A percentile compares a stretch with the other conserved stretches of the same genome.
phyloP scores from a whole-genome alignment of 2,329 filamentous ascomycete genomes.

The Lojkania enalia region DNA sequence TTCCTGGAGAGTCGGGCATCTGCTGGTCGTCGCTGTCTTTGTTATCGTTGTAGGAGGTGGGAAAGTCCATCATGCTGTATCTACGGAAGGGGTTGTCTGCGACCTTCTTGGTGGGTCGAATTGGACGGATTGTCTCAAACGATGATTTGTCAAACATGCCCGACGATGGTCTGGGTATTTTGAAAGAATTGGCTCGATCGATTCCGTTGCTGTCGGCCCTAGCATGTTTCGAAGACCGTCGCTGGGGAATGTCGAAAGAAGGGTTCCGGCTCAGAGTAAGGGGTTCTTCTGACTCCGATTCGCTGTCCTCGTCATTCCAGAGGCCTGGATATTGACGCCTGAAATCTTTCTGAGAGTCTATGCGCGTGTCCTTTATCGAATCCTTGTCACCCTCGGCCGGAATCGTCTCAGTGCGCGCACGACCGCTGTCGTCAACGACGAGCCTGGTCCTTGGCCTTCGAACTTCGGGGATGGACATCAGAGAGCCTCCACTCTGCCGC shows the following conservation, averaged over 20 bases:
- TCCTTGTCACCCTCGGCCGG: slow-evolving; percentile 40
- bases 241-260: slow-evolving; percentile 41
- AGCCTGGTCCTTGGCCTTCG: slow-evolving; percentile 49
- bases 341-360: slow-evolving; percentile 29
- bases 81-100: slow-evolving; percentile 31
- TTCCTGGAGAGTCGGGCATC: slow-evolving; percentile 40
- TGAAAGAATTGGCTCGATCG: slow-evolving; percentile 35
- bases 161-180: slow-evolving; percentile 35
- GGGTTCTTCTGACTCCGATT: slow-evolving; percentile 42
- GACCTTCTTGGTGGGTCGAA: slow-evolving; percentile 15
- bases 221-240: slow-evolving; percentile 41
- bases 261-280: slow-evolving; percentile 39
- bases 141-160: slow-evolving; percentile 37
- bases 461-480: slow-evolving; percentile 52
- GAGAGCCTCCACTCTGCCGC: slow-evolving; percentile 45
- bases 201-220: slow-evolving; percentile 35
- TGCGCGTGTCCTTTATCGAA: slow-evolving; percentile 32
- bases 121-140: slow-evolving; percentile 33
- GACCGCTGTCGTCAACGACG: slow-evolving; percentile 53
- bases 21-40: slow-evolving; percentile 25
- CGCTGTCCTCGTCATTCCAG: slow-evolving; percentile 48
- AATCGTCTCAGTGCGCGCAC: slow-evolving; percentile 52
- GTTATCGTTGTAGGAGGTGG: slow-evolving; percentile 24
- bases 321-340: slow-evolving; percentile 49
- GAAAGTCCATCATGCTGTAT: slow-evolving; percentile 41